phyloP scores from a whole-genome alignment of 345 rosid genomes.

The Ceriops decandra region DNA sequence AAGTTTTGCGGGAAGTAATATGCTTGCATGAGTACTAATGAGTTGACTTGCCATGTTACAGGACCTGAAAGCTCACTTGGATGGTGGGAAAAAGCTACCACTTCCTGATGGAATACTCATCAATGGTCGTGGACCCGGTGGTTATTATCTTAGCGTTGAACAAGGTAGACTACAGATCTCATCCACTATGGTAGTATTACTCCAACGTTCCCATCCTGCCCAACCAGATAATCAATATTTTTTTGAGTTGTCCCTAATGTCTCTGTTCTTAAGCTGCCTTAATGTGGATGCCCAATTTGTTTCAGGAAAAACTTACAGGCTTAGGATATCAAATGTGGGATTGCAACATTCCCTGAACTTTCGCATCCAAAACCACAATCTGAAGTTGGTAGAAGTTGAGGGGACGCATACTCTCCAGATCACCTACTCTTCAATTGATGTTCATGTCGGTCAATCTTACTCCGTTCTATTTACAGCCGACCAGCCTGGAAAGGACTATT shows the following conservation, averaged over 20 bases:
- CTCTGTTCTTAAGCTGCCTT: neutral
- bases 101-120: slow-evolving; percentile 81
- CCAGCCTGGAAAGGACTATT: slow-evolving; percentile 70
- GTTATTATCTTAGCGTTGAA: slow-evolving; percentile 63
- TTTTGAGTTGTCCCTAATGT: too few relatives aligned
- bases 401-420: slow-evolving; percentile 88
- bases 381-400: slow-evolving; percentile 88
- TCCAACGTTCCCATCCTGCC: too few relatives aligned
- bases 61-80: slow-evolving; percentile 56
- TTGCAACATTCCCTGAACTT: slow-evolving; percentile 63
- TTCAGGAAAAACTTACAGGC: slow-evolving; percentile 79
- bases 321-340: slow-evolving; percentile 89
- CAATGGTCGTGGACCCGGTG: slow-evolving; percentile 73
- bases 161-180: slow-evolving; percentile 45
- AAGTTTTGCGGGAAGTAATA: neutral
- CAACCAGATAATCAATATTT: too few relatives aligned
- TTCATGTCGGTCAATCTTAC: slow-evolving; percentile 88
- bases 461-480: slow-evolving; percentile 86
- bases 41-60: slow-evolving; percentile 15
- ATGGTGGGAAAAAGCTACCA: slow-evolving; percentile 63
- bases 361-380: slow-evolving; percentile 75
- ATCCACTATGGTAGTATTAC: neutral
- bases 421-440: slow-evolving; percentile 57
- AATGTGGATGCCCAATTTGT: neutral
- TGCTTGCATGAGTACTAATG: neutral